These are phyloP conservation scores for Xylaria palmicola DNA, from an alignment of 495 filamentous ascomycete genomes.

Conservation along the genomic window DNA sequence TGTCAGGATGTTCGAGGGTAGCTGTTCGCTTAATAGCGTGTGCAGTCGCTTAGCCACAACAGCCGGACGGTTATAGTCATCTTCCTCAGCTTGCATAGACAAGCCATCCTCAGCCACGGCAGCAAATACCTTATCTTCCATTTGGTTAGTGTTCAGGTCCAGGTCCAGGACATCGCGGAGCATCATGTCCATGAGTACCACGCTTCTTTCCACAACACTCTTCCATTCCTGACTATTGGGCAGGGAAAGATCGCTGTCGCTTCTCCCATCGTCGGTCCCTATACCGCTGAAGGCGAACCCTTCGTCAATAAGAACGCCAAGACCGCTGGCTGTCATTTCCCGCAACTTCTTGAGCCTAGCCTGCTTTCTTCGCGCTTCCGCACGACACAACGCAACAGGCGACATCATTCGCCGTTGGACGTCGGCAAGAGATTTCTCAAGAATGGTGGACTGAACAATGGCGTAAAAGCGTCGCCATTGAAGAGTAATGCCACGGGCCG, in stretches of 20 bases:
- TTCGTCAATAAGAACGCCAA: slow-evolving; percentile 83
- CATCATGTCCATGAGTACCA: slow-evolving; percentile 78
- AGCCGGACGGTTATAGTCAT: slow-evolving; percentile 44
- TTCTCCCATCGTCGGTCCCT: slow-evolving; percentile 38
- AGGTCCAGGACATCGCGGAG: slow-evolving; percentile 57
- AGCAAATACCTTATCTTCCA: slow-evolving; percentile 70
- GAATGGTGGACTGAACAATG: slow-evolving; percentile 69
- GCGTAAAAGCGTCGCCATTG: slow-evolving; percentile 78
- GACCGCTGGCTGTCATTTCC: slow-evolving; percentile 76
- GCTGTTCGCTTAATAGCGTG: slow-evolving; percentile 58
- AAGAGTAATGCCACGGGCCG: slow-evolving; percentile 37
- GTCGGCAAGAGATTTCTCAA: slow-evolving; percentile 59
- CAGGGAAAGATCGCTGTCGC: slow-evolving; percentile 23
- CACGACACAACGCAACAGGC: slow-evolving; percentile 66
- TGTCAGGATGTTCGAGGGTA: slow-evolving; percentile 55
- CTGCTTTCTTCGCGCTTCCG: slow-evolving; percentile 70
- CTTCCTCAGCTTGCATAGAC: slow-evolving; percentile 41
- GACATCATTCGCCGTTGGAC: slow-evolving; percentile 61
- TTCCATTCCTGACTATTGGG: slow-evolving; percentile 66
- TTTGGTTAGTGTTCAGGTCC: slow-evolving; percentile 60
- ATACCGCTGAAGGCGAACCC: slow-evolving; percentile 59
- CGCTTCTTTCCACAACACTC: slow-evolving; percentile 64
- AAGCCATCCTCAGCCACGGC: slow-evolving; percentile 61
- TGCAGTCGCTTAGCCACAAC: slow-evolving; percentile 66
- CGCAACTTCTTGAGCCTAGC: slow-evolving; percentile 62